Base-by-base conservation (phyloP, 139 green algal genomes). In the Chlamydomonas sp. region DNA sequence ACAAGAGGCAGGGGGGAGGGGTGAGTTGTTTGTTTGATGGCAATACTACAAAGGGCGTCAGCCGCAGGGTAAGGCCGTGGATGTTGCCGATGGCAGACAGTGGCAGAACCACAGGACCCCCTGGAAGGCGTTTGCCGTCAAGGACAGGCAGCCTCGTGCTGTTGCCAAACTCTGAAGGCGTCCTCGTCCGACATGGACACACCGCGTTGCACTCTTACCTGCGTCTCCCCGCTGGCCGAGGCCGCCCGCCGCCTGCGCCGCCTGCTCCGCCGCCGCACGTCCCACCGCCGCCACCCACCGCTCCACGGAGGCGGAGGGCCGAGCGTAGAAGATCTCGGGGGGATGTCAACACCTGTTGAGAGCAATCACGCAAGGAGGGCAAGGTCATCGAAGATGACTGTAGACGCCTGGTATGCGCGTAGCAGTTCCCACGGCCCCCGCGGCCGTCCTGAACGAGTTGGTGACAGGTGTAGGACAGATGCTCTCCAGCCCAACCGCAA, bases 311-410 rank as follows among this genome's bases (percentile, higher is more conserved):
- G 67, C 73, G 61, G 85, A 86, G 68, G 89, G 89, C 0, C 81
- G 85, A 14, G 85, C 85, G 80, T 89, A 92, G 77, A 92, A 92
- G 58, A 92, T 69, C 77, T 92, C 89, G 8, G 79, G 4, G 62
- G 89, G 81, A 3, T n/a, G 82, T 18, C 58, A 86, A 62, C 8
- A 86, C 82, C 82, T 86, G 82, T 17, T 6, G 31, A 4, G 49
- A 5, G 78, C 2, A 62, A 4, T 7, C 31, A 3, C 3, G 59
- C n/a, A 58, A 60, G 60, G 59, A 16, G 31, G 68, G 60, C 14
- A 16, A 20, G 20, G 0, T 16, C 17, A 3, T 57, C 69, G 69
- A 1, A 7, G n/a, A 62, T 6, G 73, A 60, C n/a, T 5, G 73
- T n/a, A 62, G 73, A 60, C 31, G 31, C 31, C 31, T 49, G 31